Evolutionary conservation across 805 yeast species (phyloP), one percentile per base, ranked within the genome.

Genomic region (Sugiyamaella qingdaonensis): DNA sequence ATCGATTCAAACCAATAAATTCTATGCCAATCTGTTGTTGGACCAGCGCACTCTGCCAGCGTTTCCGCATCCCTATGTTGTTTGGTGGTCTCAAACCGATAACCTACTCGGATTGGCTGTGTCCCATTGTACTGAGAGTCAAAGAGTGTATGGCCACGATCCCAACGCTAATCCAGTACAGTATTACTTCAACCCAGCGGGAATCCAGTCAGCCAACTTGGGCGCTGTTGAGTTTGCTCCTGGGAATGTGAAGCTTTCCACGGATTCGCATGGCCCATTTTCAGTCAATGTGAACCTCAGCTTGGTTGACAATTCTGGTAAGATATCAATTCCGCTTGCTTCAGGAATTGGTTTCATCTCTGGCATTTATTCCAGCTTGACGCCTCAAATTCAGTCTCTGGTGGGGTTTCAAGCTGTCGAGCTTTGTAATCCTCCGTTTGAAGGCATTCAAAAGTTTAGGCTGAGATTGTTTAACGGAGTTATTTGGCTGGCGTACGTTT

Each of bases 311-410:
- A 54, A 68, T 13, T 52, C 60, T 2, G 76, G 78, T 45, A 67
- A 63, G 43, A 67, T 84, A n/a, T 71, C 73, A 24, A 56, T 77
- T 37, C 91, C 92, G 2, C 63, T 87, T 52, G 86, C 84, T 2
- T 91, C 86, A 66, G 97, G 97, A 52, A 76, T 76, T 75, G 96
- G 96, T 4, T 82, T 87, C 58, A 79, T 87, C 10, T 84, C 96
- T 19, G 88, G 83, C 24, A 68, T 78, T 14, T 78, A 77, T 60
- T 53, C 54, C 7, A 81, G 81, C 10, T 67, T 80, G 60, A 70
- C 76, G 18, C 78, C 83, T 7, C 61, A 67, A 27, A 61, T 82
- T 29, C 72, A 72, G 55, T 73, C 83, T 1, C 71, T 72, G 50
- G 71, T 77, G 37, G 85, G 83, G 5, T 64, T 81, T 48, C 54